These are phyloP conservation scores for Friedmanniomyces simplex DNA, from an alignment of 495 filamentous ascomycete genomes.

Conservation along the genomic window DNA sequence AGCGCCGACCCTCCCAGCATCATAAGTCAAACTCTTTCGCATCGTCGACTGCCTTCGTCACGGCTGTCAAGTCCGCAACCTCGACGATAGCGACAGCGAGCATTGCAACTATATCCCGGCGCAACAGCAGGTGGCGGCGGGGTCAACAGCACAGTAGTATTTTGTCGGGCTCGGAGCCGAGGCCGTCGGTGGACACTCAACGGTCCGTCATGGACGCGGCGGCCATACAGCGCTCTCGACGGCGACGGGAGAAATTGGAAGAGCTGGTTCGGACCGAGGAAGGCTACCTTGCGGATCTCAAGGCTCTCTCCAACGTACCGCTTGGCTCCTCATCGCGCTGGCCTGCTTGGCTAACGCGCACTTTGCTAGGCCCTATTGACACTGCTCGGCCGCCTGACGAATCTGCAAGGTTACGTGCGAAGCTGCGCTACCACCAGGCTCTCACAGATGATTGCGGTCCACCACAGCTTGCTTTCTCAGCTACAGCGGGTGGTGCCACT, in stretches of 20 bases:
- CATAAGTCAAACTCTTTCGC: slow-evolving; percentile 51
- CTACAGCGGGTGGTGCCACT: slow-evolving; percentile 52
- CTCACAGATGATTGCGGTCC: slow-evolving; percentile 46
- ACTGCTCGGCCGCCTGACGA: not conserved
- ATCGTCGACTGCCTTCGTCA: slow-evolving; percentile 64
- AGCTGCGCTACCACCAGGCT: slow-evolving; percentile 6
- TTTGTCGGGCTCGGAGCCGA: slow-evolving; percentile 45
- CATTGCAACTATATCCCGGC: slow-evolving; percentile 45
- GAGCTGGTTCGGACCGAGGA: slow-evolving; percentile 81
- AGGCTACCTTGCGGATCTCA: slow-evolving; percentile 77
- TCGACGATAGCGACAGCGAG: slow-evolving; percentile 62
- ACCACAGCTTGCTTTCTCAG: slow-evolving; percentile 58
- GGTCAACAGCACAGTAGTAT: slow-evolving; percentile 54
- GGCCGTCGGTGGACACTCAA: slow-evolving; percentile 58
- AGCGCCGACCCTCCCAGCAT: slow-evolving; percentile 29
- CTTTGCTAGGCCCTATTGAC: slow-evolving; percentile 1
- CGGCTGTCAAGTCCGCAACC: slow-evolving; percentile 65
- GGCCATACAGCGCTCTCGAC: slow-evolving; percentile 57
- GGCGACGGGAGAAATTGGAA: slow-evolving; percentile 66
- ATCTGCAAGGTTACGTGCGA: not conserved
- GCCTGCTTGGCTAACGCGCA: not conserved
- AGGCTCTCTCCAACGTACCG: slow-evolving; percentile 71
- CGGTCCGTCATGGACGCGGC: slow-evolving; percentile 54
- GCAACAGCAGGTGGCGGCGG: slow-evolving; percentile 33
- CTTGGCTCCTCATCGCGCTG: slow-evolving; percentile 10